A percentile compares a stretch with the other conserved stretches of the same genome.
Evolutionary conservation across 208 protist species (phyloP).

Genomic region (Acanthamoeba rhysodes): DNA sequence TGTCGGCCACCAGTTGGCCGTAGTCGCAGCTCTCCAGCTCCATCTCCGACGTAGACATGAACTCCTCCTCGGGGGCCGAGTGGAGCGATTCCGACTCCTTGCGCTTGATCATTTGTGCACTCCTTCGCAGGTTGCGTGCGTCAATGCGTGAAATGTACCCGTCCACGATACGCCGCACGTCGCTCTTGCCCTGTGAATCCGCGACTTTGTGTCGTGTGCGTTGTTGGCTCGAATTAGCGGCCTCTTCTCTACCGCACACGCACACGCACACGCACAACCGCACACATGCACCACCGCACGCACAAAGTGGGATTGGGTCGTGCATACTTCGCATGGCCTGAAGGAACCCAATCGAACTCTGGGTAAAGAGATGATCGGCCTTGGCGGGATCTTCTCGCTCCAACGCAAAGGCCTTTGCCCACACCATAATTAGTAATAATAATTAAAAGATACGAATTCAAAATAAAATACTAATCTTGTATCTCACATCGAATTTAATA

Average conservation of each 20-base stretch:
- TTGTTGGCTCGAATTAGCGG: too few relatives aligned
- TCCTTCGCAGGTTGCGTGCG: background rate
- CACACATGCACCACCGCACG: too few relatives aligned
- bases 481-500: too few relatives aligned
- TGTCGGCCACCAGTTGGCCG: background rate
- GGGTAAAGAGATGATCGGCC: conserved; percentile 25
- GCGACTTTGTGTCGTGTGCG: background rate
- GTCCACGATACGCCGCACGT: background rate
- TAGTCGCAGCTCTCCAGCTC: background rate
- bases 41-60: background rate
- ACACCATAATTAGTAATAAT: background rate
- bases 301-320: background rate
- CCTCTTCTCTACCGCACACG: background rate
- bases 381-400: background rate
- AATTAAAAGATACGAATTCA: background rate
- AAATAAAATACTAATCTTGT: background rate
- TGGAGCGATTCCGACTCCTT: background rate
- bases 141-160: conserved; percentile 15
- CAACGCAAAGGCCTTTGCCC: background rate
- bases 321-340: background rate
- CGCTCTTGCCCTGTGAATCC: background rate
- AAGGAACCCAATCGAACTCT: background rate
- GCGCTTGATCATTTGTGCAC: background rate
- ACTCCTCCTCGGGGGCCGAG: background rate
- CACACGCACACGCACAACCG: too few relatives aligned